Evolutionary conservation across 2,329 filamentous ascomycete species (phyloP).

Genomic region (Penicillium sp.): DNA sequence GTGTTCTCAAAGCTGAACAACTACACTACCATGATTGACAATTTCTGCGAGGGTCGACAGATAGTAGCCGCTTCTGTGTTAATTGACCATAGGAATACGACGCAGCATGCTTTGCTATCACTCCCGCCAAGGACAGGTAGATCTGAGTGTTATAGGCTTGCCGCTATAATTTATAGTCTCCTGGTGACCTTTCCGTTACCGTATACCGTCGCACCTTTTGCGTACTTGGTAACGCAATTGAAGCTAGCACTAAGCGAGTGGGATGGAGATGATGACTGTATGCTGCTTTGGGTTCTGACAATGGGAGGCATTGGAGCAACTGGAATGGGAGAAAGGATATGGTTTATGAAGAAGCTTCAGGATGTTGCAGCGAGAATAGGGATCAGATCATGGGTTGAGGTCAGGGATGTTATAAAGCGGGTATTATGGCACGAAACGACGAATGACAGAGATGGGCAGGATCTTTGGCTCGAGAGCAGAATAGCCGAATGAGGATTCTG

Average conservation of each 20-base stretch:
- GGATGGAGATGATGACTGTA: neutral
- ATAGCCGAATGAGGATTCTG: neutral
- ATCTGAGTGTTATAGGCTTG: slow-evolving; percentile 3
- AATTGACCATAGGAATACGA: slow-evolving; percentile 3
- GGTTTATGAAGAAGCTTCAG: slow-evolving; percentile 6
- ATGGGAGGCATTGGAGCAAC: neutral
- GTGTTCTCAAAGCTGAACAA: neutral
- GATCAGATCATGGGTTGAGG: neutral
- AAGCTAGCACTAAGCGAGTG: neutral
- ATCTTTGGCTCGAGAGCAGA: slow-evolving; percentile 1
- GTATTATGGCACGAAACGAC: neutral
- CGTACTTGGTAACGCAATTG: neutral
- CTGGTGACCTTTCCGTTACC: slow-evolving; percentile 3
- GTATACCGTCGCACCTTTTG: slow-evolving; percentile 7
- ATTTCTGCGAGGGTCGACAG: neutral
- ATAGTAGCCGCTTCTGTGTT: neutral
- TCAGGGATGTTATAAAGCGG: neutral
- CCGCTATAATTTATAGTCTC: neutral
- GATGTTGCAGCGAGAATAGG: neutral
- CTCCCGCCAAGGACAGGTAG: neutral
- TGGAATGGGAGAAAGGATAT: neutral
- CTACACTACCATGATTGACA: neutral
- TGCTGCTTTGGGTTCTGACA: neutral
- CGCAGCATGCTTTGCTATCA: slow-evolving; percentile 7
- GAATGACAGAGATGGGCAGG: neutral